Base-by-base conservation (phyloP, 176 grass and related monocot genomes). In the Melocanna baccifera region DNA sequence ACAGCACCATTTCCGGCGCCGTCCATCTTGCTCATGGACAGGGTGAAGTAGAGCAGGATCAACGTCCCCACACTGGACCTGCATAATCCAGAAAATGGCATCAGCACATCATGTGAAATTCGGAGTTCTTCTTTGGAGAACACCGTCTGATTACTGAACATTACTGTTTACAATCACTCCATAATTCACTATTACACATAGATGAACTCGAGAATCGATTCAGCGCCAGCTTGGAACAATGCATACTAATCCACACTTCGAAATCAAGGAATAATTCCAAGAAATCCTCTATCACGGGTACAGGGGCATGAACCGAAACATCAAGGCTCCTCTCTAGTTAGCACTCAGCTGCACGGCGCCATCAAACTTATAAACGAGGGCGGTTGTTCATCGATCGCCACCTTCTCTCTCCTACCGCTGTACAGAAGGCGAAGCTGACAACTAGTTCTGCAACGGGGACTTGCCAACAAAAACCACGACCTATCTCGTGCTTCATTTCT, bases 11-110 rank as follows among this genome's bases (percentile, higher is more conserved):
- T 19, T 34, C 85, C 84, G 12, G 45, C 32, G 66, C 9, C 18
- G 72, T 64, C 64, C 76, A 88, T 80, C 61, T 80, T 88, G 71
- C 68, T 89, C 90, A 94, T 94, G 57, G 94, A 94, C 4, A 97
- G 85, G 18, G 94, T 94, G 86, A 97, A 92, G 80, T 97, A 97
- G 42, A 97, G 89, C 15, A 96, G 84, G 61, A 96, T 93, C 76
- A 96, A 78, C 39, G 94, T 96, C 9, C 94, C 94, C 47, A 96
- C 90, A 70, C 94, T 91, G 26, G 94, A 96, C 88, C 94, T 96
- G 88, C 81, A 89, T 20, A 82, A 29, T 64, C 51, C 34, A 39
- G 39, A 25, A 4, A 20, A 23, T 23, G 7, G 26, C 69, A 67
- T 78, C 2, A 85, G 63, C 69, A 4, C 28, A 53, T 16, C 26